Evolutionary conservation across 148 eudicot genomes (phyloP), one percentile per base, ranked within the genome.

Genomic region (Silene conica): DNA sequence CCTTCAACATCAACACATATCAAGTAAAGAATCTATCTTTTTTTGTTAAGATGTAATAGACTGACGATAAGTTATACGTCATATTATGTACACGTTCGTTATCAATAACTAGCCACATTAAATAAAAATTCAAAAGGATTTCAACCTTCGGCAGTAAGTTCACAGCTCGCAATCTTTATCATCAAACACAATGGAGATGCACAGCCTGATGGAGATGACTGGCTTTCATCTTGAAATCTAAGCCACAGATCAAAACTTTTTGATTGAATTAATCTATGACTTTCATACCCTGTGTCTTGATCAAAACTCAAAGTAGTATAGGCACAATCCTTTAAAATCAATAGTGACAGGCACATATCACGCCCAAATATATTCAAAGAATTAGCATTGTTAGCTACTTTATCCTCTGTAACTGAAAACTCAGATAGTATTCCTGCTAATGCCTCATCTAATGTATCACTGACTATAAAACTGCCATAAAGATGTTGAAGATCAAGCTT

Each of bases 231-330:
- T 8, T 97, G 93, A 78, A 92, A 80, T 78, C 90, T 85, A 76
- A 95, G 79, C 96, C 94, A 92, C 41, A 90, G 54, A 86, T 95
- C 91, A 78, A 85, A 86, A 81, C 84, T 84, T 28, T 83, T 58
- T 19, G 89, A 79, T 28, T 86, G 78, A 72, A 92, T 65, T 64
- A 92, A 83, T 71, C 69, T 59, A 50, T 76, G 71, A 78, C 60
- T 74, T 75, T 67, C 74, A 45, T 60, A 60, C 45, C 55, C 78
- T 66, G 76, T 74, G 43, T 54, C 55, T 70, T 76, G 69, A 70
- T 73, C 68, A 78, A 75, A 67, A 45, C 70, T 43, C 67, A 77
- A 74, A 68, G 78, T 67, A 67, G 71, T 71, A 72, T 72, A 69
- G 54, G 11, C 74, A 75, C 72, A 71, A 59, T 74, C 86, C 70